These are phyloP conservation scores for Auriscalpium microsporum DNA, from an alignment of 768 basidiomycete genomes.

Conservation along the genomic window DNA sequence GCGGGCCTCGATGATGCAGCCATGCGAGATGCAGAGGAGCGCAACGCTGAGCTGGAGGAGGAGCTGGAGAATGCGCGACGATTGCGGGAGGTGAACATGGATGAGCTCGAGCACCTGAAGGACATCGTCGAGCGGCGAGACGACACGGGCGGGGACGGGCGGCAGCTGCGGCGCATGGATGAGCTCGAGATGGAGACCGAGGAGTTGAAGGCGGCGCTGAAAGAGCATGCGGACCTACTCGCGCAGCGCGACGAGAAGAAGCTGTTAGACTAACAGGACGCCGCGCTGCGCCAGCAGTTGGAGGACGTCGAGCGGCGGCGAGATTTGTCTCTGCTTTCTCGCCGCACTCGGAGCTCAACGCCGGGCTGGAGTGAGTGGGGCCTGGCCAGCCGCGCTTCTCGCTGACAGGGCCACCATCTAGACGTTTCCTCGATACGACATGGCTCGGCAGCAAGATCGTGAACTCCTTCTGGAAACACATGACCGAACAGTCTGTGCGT, in stretches of 20 bases:
- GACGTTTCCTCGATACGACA: constrained; percentile 56
- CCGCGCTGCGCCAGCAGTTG: constrained; percentile 50
- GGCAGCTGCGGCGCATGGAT: constrained; percentile 41
- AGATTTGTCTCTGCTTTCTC: constrained; percentile 45
- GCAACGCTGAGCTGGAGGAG: constrained; percentile 64
- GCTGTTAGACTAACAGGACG: constrained; percentile 58
- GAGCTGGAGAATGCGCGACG: constrained; percentile 63
- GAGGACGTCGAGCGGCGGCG: constrained; percentile 57
- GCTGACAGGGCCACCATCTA: constrained; percentile 19
- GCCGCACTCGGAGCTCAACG: constrained; percentile 37
- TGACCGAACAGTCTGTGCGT: constrained; percentile 34
- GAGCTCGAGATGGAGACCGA: constrained; percentile 57
- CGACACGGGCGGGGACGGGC: constrained; percentile 36
- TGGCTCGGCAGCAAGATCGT: constrained; percentile 46
- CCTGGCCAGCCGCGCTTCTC: background rate
- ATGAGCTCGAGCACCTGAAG: constrained; percentile 69
- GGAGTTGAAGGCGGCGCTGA: constrained; percentile 46
- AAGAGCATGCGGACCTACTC: constrained; percentile 53
- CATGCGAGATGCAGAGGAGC: constrained; percentile 46
- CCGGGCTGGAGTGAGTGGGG: constrained; percentile 42
- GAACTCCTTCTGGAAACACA: constrained; percentile 36
- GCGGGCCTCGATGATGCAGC: constrained; percentile 37
- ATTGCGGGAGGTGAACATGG: constrained; percentile 71
- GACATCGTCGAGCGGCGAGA: constrained; percentile 51
- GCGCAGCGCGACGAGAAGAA: constrained; percentile 61